Conservation (phyloP, 2,329 filamentous ascomycete genomes). For the Aspergillus intermedius region DNA sequence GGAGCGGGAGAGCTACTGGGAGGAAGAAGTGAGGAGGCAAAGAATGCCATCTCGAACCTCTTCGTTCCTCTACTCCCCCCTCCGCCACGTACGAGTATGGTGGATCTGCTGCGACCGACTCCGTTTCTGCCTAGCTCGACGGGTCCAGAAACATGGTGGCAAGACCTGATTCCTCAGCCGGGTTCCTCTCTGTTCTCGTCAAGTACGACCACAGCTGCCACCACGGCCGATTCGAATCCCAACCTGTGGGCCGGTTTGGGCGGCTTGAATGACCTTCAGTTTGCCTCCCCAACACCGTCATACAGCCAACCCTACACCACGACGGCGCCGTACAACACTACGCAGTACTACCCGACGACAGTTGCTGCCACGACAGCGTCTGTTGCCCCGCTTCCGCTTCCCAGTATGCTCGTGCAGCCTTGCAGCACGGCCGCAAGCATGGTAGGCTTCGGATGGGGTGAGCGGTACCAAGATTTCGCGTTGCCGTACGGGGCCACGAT, state of each 20-base stretch:
- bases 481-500: slow-evolving; percentile 67
- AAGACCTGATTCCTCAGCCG: slow-evolving; percentile 61
- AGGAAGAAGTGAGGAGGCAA: slow-evolving; percentile 89
- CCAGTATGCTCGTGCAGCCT: slow-evolving; percentile 75
- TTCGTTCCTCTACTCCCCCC: slow-evolving; percentile 81
- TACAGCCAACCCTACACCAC: slow-evolving; percentile 73
- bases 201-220: slow-evolving; percentile 62
- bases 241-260: slow-evolving; percentile 70
- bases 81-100: slow-evolving; percentile 70
- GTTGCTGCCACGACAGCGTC: slow-evolving; percentile 67
- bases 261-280: slow-evolving; percentile 63
- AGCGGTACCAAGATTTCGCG: slow-evolving; percentile 75
- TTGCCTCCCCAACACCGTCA: slow-evolving; percentile 72
- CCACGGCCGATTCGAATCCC: slow-evolving; percentile 65
- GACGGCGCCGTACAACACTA: slow-evolving; percentile 54
- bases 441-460: slow-evolving; percentile 71
- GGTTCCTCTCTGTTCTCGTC: slow-evolving; percentile 69
- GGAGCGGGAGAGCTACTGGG: slow-evolving; percentile 88
- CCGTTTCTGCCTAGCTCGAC: slow-evolving; percentile 80
- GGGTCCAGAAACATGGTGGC: slow-evolving; percentile 70
- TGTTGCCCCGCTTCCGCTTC: slow-evolving; percentile 70
- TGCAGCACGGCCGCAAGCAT: slow-evolving; percentile 75
- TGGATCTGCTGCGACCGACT: slow-evolving; percentile 82
- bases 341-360: slow-evolving; percentile 61
- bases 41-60: slow-evolving; percentile 73